A percentile compares a stretch with the other conserved stretches of the same genome.
phyloP scores from a whole-genome alignment of 768 basidiomycete genomes.

The Lactarius sp. region DNA sequence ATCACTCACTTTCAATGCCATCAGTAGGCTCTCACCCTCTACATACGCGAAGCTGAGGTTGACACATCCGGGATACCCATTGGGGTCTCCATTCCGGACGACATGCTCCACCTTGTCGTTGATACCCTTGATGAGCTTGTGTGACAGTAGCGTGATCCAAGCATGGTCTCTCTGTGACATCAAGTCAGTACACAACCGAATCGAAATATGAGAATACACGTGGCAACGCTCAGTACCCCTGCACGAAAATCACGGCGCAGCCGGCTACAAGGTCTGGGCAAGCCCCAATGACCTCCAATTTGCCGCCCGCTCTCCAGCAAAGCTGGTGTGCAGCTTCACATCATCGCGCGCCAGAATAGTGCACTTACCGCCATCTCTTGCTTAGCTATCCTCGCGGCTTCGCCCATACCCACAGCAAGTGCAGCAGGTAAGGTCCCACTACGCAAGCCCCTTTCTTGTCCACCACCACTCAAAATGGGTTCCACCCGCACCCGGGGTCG shows the following conservation, averaged over 20 bases:
- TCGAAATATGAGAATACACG: conserved; percentile 5
- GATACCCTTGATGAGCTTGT: conserved; percentile 77
- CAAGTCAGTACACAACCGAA: conserved; percentile 31
- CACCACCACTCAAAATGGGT: conserved; percentile 92
- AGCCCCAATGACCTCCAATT: conserved; percentile 41
- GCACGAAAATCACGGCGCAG: conserved; percentile 69
- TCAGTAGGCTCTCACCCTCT: conserved; percentile 93
- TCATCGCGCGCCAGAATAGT: conserved; percentile 29
- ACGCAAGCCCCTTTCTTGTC: conserved; percentile 92
- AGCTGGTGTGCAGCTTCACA: conserved; percentile 31
- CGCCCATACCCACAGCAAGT: conserved; percentile 88
- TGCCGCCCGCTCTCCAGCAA: conserved; percentile 30
- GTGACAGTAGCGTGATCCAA: conserved; percentile 66
- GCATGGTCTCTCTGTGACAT: conserved; percentile 66
- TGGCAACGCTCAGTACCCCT: conserved; percentile 82
- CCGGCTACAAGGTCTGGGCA: conserved; percentile 42
- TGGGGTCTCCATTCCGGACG: conserved; percentile 86
- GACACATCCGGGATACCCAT: conserved; percentile 94
- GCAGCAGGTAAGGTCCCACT: conserved; percentile 92
- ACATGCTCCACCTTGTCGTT: conserved; percentile 84
- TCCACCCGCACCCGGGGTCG: conserved; percentile 91
- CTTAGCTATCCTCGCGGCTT: conserved; percentile 88
- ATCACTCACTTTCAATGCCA: conserved; percentile 84
- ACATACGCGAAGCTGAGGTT: conserved; percentile 96
- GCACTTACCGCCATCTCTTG: conserved; percentile 86